Percentiles rank a stretch among this genome's conserved stretches.
phyloP scores from a whole-genome alignment of 495 filamentous ascomycete species.

The Penicillium silybi region DNA sequence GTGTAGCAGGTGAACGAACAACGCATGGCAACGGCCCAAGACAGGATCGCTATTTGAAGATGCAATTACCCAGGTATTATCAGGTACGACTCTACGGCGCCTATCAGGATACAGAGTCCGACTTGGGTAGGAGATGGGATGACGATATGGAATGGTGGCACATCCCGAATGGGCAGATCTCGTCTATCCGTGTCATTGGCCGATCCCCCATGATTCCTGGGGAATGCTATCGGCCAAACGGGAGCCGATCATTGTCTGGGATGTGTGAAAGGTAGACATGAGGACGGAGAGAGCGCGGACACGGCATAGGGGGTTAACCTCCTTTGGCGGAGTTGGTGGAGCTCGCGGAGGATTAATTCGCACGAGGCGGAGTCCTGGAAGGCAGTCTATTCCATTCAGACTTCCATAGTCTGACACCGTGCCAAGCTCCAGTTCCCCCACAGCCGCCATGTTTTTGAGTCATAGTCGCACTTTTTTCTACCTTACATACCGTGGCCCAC shows the following conservation, averaged over 20 bases:
- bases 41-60: slow-evolving; percentile 1
- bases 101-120: slow-evolving; percentile 16
- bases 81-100: slow-evolving; percentile 11
- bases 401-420: slow-evolving; percentile 20
- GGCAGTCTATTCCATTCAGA: slow-evolving; percentile 24
- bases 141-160: slow-evolving; percentile 27
- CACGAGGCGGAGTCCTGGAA: slow-evolving; percentile 11
- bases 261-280: slow-evolving; percentile 11
- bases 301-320: not conserved
- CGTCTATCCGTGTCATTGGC: slow-evolving; percentile 17
- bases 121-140: slow-evolving; percentile 19
- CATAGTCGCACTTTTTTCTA: not conserved
- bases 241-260: slow-evolving; percentile 28
- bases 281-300: not conserved
- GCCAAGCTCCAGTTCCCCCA: slow-evolving; percentile 27
- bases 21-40: slow-evolving; percentile 17
- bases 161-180: slow-evolving; percentile 16
- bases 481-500: slow-evolving; percentile 11
- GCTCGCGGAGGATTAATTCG: slow-evolving; percentile 12
- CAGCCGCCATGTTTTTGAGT: slow-evolving; percentile 15
- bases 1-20: slow-evolving; percentile 1
- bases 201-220: slow-evolving; percentile 24
- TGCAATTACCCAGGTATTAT: slow-evolving; percentile 3
- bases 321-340: not conserved
- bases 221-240: slow-evolving; percentile 29